phyloP scores from a whole-genome alignment of 768 basidiomycete genomes.

The Boletus sp. region DNA sequence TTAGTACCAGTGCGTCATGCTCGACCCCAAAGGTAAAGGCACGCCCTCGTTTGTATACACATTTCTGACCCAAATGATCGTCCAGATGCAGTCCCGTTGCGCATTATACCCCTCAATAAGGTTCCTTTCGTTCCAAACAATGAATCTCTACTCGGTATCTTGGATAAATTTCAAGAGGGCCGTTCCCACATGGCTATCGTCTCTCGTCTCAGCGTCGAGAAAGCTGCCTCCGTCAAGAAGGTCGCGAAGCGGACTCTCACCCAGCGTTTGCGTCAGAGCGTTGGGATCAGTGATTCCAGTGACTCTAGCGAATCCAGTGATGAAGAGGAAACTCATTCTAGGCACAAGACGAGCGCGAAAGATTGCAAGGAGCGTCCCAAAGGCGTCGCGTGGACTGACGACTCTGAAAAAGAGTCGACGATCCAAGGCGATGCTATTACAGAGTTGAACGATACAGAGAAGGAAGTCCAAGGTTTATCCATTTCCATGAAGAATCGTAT shows the following conservation, averaged over 20 bases:
- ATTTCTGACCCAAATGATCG: not conserved
- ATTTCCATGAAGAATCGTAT: constrained; percentile 13
- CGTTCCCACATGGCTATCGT: constrained; percentile 92
- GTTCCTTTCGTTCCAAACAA: constrained; percentile 86
- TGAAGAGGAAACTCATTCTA: constrained; percentile 33
- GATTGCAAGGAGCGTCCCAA: constrained; percentile 24
- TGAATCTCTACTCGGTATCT: constrained; percentile 77
- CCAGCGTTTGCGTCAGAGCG: constrained; percentile 70
- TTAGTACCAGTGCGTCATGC: constrained; percentile 58
- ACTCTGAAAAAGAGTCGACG: constrained; percentile 32
- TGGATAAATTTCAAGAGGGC: constrained; percentile 89
- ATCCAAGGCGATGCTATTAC: constrained; percentile 23
- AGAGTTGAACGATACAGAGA: constrained; percentile 19
- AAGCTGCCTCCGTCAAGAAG: constrained; percentile 79
- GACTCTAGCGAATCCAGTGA: constrained; percentile 49
- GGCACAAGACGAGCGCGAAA: constrained; percentile 15
- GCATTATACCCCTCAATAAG: constrained; percentile 81
- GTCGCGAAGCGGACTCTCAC: constrained; percentile 79
- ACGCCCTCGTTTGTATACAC: too few species aligned
- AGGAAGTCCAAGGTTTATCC: constrained; percentile 12
- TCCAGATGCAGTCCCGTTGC: constrained; percentile 76
- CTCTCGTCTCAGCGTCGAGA: constrained; percentile 68
- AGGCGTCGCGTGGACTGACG: constrained; percentile 33
- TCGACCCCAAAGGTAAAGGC: constrained; percentile 73
- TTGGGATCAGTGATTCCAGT: constrained; percentile 69